Conservation (phyloP, 805 yeast genomes). For the Jamesozyma lodderae region DNA sequence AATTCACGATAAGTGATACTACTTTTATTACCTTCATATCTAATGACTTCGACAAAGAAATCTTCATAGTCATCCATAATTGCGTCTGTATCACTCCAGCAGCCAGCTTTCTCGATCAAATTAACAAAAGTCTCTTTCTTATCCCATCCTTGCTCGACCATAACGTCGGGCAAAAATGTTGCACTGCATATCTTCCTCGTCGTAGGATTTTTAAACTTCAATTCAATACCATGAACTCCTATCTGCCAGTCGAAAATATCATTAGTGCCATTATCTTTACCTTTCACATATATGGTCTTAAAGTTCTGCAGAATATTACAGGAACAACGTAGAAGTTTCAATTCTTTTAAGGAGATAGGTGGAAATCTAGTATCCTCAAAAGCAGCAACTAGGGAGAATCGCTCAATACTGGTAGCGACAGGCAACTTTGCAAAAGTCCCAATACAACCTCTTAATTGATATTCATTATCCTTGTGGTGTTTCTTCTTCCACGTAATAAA, state of each 20-base stretch:
- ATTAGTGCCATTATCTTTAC: conserved; percentile 38
- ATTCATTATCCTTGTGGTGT: conserved; percentile 12
- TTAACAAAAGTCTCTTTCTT: conserved; percentile 54
- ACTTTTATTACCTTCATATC: conserved; percentile 49
- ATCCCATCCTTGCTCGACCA: conserved; percentile 79
- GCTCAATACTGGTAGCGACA: conserved; percentile 48
- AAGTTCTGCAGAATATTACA: conserved; percentile 35
- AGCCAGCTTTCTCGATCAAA: conserved; percentile 67
- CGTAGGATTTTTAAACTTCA: conserved; percentile 36
- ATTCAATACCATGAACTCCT: conserved; percentile 74
- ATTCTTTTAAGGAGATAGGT: conserved; percentile 51
- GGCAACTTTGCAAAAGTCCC: conserved; percentile 67
- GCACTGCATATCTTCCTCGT: conserved; percentile 44
- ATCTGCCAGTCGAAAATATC: conserved; percentile 66
- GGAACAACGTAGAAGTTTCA: conserved; percentile 38
- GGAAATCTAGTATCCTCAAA: conserved; percentile 69
- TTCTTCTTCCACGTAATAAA: conserved; percentile 81
- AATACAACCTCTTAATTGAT: conserved; percentile 73
- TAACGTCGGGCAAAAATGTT: conserved; percentile 86
- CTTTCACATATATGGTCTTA: conserved; percentile 27
- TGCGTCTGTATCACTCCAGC: conserved; percentile 19
- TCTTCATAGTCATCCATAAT: conserved; percentile 29
- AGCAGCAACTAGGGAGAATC: conserved; percentile 62
- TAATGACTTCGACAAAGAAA: conserved; percentile 35
- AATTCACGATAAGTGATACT: conserved; percentile 36